Evolutionary conservation across 176 grass and related monocot genomes (phyloP), one percentile per base, ranked within the genome.

Genomic region (Rhynchospora pubera): DNA sequence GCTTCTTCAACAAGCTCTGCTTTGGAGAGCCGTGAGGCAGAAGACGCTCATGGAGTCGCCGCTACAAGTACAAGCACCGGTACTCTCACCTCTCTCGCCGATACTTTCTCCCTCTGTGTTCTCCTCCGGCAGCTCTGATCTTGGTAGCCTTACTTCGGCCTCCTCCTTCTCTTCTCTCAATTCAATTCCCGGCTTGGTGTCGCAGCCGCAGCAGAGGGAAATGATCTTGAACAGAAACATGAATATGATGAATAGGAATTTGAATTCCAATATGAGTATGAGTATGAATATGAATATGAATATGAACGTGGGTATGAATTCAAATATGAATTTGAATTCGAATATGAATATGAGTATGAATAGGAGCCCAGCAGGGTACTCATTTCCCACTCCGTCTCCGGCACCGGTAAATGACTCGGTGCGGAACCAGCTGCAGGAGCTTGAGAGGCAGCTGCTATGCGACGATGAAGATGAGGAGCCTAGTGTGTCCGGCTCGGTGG

Each of bases 361-460:
- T 84, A 21, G 87, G 83, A 28, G 14, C 48, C 56, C 85, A 82
- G 28, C 46, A 61, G 83, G 78, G 8, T 4, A 80, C 6, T 26
- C 76, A 21, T 56, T 83, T 66, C 77, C 58, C 0, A 28, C 59
- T 21, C 14, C 73, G 21, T 23, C 83, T 0, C 13, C 81, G 0
- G 30, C 79, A 1, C 15, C 71, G 3, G 70, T 44, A 3, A 84
- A 80, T 80, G 87, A 90, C 3, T 28, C 82, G 11, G 79, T 94
- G 83, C 59, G 69, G 16, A 78, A 85, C 85, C 80, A 79, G 55
- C 71, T 98, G 28, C 83, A 91, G 81, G 95, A 98, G 87, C 90
- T 98, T 6, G 95, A 98, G 87, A 91, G 93, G 79, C 88, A 91
- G 66, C 90, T 98, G 47, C 72, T 98, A 26, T 84, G 84, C 30